These are phyloP conservation scores for Entomortierella chlamydospora DNA, from an alignment of 192 early-diverging fungal genomes.

Conservation along the genomic window DNA sequence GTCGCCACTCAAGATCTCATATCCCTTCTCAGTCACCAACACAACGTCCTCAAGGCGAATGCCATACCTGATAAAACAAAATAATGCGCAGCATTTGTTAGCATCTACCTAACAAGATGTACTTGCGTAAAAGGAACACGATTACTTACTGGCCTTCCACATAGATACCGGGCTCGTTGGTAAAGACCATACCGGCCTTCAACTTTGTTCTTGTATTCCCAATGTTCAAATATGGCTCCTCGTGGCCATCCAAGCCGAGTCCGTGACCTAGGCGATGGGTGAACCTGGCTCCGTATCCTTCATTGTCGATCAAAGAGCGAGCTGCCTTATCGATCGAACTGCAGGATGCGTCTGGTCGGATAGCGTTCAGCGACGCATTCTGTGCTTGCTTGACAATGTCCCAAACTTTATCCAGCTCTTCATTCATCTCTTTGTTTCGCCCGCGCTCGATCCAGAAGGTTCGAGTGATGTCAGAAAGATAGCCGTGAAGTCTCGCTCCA, in stretches of 20 bases:
- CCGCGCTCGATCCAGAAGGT: conserved; percentile 59
- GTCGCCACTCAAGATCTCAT: conserved; percentile 49
- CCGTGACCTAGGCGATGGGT: conserved; percentile 67
- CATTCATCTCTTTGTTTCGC: conserved; percentile 33
- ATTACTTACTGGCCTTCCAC: conserved; percentile 57
- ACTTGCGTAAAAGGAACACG: too few relatives aligned
- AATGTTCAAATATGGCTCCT: conserved; percentile 65
- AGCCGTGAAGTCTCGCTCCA: conserved; percentile 58
- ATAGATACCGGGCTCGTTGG: conserved; percentile 67
- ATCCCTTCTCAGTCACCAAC: conserved; percentile 47
- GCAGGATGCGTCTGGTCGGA: conserved; percentile 40
- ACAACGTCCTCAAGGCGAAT: conserved; percentile 55
- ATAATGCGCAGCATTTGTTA: neutral
- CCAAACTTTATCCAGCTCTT: conserved; percentile 60
- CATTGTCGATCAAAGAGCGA: conserved; percentile 44
- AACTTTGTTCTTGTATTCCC: conserved; percentile 56
- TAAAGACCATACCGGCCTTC: conserved; percentile 61
- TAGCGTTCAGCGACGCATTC: conserved; percentile 44
- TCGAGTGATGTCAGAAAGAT: conserved; percentile 62
- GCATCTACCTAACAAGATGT: too few relatives aligned
- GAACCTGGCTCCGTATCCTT: conserved; percentile 58
- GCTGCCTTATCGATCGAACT: conserved; percentile 62
- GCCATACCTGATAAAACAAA: conserved; percentile 19
- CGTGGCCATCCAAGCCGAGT: conserved; percentile 64
- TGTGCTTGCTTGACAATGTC: conserved; percentile 59